Base-by-base conservation (phyloP, 2,329 filamentous ascomycete genomes). In the Myriosclerotinia duriaeana region DNA sequence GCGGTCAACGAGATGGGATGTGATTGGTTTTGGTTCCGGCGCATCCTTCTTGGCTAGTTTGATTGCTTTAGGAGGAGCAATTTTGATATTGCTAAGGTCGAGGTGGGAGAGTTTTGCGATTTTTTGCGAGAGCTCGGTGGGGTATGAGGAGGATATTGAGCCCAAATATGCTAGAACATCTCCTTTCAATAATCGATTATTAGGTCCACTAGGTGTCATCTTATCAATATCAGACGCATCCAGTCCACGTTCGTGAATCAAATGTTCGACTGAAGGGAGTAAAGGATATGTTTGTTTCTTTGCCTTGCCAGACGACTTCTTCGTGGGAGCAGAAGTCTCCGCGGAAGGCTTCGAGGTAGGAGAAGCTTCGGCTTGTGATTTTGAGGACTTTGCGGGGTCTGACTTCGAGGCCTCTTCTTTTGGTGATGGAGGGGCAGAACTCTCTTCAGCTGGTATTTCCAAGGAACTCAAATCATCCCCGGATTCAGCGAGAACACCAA, bases 1-100 rank as follows among this genome's bases (percentile, higher is more conserved):
- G 9, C 96, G 78, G 17, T 90, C 86, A 64, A 97, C 78, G 71
- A 89, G 80, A 36, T 85, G 79, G 34, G 83, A 78, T 46, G 82
- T 79, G 56, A 14, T 83, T 76, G 17, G 77, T 40, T 78, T 77
- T 52, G 80, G 77, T 17, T 76, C 75, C 8, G 79, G 74, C 40
- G 78, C 76, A 30, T 77, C 76, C 64, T 79, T 76, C 63, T 79
- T 74, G 71, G 79, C 78, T 76, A 73, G 69, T 73, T 75, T 71
- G 8, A 76, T 74, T 14, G 77, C 73, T 67, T 79, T 78, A 71
- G 78, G 75, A 44, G 79, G 75, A 17, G 76, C 74, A 59, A 65
- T 69, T 82, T 96, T 96, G 82, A 98, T 94, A 82, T 98, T 97
- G 82, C 90, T 95, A 34, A 99, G 87, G 77, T 99, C 94, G 64